These are phyloP conservation scores for Lasiosphaeriaceae sp. DNA, from an alignment of 495 filamentous ascomycete species.

Conservation along the genomic window DNA sequence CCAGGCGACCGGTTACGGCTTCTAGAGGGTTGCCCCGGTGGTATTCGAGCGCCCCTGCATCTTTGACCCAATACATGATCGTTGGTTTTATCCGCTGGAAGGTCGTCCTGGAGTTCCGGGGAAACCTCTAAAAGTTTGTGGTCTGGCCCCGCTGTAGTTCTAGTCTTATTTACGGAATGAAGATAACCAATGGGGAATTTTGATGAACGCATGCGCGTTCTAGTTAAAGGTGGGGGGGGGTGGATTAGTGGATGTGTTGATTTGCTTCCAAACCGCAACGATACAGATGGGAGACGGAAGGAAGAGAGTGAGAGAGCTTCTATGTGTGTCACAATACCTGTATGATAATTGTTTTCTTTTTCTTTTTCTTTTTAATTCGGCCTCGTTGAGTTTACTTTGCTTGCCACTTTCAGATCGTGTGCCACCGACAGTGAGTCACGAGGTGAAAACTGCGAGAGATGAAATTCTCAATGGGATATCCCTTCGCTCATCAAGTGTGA, in stretches of 20 bases:
- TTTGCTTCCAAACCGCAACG: background rate
- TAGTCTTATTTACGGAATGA: background rate
- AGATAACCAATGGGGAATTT: background rate
- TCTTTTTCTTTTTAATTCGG: background rate
- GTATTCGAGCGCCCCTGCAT: conserved; percentile 20
- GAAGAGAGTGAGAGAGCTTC: conserved; percentile 2
- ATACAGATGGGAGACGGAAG: background rate
- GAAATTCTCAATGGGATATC: no score
- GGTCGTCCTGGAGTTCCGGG: conserved; percentile 1
- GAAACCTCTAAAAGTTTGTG: conserved; percentile 9
- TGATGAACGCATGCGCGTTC: background rate
- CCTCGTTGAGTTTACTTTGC: background rate
- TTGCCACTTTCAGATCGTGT: no score
- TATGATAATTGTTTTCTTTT: conserved; percentile 14
- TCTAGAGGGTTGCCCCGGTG: conserved; percentile 32
- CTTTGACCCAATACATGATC: conserved; percentile 13
- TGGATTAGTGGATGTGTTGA: background rate
- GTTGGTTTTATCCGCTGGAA: conserved; percentile 22
- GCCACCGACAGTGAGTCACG: no score
- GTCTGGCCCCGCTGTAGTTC: conserved; percentile 6
- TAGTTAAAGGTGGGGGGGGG: background rate
- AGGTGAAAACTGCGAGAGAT: no score
- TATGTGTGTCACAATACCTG: conserved; percentile 11
- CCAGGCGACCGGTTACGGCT: conserved; percentile 69
- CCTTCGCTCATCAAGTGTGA: no score